Percentiles rank a stretch among this genome's conserved stretches.
Evolutionary conservation across 2,329 filamentous ascomycete genomes (phyloP).

Genomic region (Dothiorella sarmentorum): DNA sequence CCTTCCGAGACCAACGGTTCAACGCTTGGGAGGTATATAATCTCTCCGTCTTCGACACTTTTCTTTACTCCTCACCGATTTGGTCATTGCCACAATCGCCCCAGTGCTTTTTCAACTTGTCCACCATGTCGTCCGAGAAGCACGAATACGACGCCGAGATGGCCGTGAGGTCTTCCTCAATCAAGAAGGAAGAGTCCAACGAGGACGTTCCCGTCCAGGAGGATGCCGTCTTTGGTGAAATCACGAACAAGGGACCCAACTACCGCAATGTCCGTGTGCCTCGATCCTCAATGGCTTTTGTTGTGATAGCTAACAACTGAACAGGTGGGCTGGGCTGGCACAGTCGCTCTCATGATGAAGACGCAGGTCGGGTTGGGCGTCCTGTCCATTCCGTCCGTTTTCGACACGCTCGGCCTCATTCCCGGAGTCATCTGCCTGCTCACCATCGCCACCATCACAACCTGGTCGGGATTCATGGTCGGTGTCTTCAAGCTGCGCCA

Average conservation of each 20-base stretch:
- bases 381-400: constrained; percentile 48
- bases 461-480: constrained; percentile 50
- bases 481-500: constrained; percentile 54
- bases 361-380: constrained; percentile 39
- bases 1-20: neutral
- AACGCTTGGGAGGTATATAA: neutral
- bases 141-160: neutral
- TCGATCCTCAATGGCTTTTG: neutral
- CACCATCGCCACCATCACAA: constrained; percentile 43
- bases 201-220: neutral
- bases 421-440: constrained; percentile 48
- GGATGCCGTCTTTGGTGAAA: constrained; percentile 3
- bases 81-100: neutral
- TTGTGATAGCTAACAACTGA: neutral
- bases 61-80: neutral
- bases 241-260: neutral
- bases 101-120: neutral
- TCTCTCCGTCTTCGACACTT: neutral
- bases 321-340: constrained; percentile 30
- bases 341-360: constrained; percentile 30
- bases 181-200: neutral
- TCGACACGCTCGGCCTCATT: constrained; percentile 47
- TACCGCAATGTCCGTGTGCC: neutral
- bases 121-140: neutral
- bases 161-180: neutral